Base-by-base conservation (phyloP, 129 eudicot species). In the Ambrosia artemisiifolia region DNA sequence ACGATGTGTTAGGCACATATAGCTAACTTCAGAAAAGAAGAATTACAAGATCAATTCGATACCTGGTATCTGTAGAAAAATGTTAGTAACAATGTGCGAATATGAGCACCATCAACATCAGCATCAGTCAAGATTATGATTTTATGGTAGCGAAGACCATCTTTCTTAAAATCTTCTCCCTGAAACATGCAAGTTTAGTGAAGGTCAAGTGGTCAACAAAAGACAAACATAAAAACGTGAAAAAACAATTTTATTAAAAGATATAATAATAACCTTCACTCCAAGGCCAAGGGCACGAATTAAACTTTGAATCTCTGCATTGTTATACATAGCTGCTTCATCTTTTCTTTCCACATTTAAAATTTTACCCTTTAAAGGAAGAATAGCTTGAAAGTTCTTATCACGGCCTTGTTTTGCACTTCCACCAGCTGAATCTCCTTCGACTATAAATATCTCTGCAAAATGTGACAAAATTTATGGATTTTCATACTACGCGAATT, bases 371-470 rank as follows among this genome's bases (percentile, higher is more conserved):
- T 95, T 85, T 49, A 94, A 82, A 66, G 98, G 97, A 57, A 94
- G 96, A 71, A 94, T 79, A 44, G 97, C 97, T 94, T 91, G 95
- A 82, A 90, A 94, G 74, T 92, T 87, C 51, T 96, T 90, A 79
- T 94, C 99, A 49, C 99, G 95, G 13, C 97, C 99, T 84, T 94
- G 97, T 78, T 94, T 94, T 65, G 99, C 91, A 84, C 99, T 94
- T 72, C 99, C 99, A 81, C 99, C 99, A 6, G 99, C 99, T 82
- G 99, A 94, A 78, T 94, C 99, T 76, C 97, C 99, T 85, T 94
- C 99, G 63, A 94, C 99, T 24, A 94, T 88, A 75, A 94, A 94
- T 78, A 94, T 94, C 72, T 94, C 99, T 94, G 93, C 75, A 75
- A 64, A 72, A 49, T 11, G 44, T 59, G 34, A 20, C 8, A 60